Evolutionary conservation across 2,329 filamentous ascomycete species (phyloP).

Genomic region (Penicillium brevicompactum): DNA sequence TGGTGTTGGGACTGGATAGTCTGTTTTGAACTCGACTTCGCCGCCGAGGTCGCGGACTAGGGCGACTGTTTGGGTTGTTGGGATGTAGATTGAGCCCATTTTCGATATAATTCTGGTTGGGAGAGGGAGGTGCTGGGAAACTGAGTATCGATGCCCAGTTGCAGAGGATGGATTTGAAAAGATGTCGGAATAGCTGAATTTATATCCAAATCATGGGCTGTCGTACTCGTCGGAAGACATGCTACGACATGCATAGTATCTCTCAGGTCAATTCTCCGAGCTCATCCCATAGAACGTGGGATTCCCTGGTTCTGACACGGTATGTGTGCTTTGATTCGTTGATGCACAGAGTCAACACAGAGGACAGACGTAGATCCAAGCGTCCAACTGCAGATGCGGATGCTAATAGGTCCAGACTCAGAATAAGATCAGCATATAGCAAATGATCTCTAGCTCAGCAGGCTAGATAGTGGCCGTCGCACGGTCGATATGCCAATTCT

Average conservation of each 20-base stretch:
- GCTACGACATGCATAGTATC: not conserved
- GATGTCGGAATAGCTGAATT: not conserved
- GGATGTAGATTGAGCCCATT: slow-evolving; percentile 19
- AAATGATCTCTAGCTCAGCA: not conserved
- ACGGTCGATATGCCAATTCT: slow-evolving; percentile 6
- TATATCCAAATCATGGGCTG: not conserved
- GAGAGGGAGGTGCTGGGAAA: too few relatives aligned
- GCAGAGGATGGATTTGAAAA: not conserved
- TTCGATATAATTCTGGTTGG: not conserved
- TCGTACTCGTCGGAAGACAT: not conserved
- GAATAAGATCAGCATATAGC: not conserved
- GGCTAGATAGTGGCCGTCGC: not conserved
- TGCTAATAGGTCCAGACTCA: too few relatives aligned
- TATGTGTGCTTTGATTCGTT: not conserved
- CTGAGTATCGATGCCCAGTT: too few relatives aligned
- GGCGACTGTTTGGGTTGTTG: slow-evolving; percentile 41
- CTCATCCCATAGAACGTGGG: not conserved
- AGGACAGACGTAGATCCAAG: too few relatives aligned
- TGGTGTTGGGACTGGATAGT: slow-evolving; percentile 46
- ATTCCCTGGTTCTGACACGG: not conserved
- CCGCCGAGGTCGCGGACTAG: slow-evolving; percentile 45
- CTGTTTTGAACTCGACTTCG: slow-evolving; percentile 42
- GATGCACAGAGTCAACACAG: not conserved
- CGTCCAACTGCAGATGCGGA: too few relatives aligned
- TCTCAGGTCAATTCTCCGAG: not conserved